These are phyloP conservation scores for Blastobotrys apis DNA, from an alignment of 1,139 yeast genomes.

Conservation along the genomic window DNA sequence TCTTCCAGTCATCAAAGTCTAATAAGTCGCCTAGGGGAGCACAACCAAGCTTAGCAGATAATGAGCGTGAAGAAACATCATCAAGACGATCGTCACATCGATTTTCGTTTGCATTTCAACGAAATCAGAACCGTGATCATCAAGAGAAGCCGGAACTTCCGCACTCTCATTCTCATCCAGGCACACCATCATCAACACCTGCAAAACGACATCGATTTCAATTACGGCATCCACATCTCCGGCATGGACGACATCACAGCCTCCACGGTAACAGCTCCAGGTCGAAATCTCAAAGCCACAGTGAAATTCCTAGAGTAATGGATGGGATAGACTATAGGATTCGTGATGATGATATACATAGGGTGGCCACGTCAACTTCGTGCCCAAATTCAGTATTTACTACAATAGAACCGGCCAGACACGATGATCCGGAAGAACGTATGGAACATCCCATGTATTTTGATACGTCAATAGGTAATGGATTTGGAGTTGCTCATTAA, in stretches of 20 bases:
- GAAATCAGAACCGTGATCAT: no score
- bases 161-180: neutral
- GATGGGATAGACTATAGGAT: constrained; percentile 18
- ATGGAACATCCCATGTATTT: constrained; percentile 17
- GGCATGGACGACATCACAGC: no score
- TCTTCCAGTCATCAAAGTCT: no score
- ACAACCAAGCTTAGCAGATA: no score
- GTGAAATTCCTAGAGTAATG: neutral
- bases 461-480: constrained; percentile 19
- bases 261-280: no score
- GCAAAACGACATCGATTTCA: no score
- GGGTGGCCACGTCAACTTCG: constrained; percentile 10
- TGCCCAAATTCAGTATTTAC: constrained; percentile 13
- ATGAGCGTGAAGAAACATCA: no score
- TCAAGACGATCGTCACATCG: no score
- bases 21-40: no score
- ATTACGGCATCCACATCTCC: no score
- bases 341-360: constrained; percentile 17
- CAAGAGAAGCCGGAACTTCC: neutral
- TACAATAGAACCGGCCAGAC: constrained; percentile 1
- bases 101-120: no score
- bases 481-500: constrained; percentile 16
- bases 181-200: neutral
- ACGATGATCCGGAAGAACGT: constrained; percentile 5
- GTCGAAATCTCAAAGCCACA: no score